Base-by-base conservation (phyloP, 2,329 filamentous ascomycete genomes). In the Botryosphaeria dothidea region DNA sequence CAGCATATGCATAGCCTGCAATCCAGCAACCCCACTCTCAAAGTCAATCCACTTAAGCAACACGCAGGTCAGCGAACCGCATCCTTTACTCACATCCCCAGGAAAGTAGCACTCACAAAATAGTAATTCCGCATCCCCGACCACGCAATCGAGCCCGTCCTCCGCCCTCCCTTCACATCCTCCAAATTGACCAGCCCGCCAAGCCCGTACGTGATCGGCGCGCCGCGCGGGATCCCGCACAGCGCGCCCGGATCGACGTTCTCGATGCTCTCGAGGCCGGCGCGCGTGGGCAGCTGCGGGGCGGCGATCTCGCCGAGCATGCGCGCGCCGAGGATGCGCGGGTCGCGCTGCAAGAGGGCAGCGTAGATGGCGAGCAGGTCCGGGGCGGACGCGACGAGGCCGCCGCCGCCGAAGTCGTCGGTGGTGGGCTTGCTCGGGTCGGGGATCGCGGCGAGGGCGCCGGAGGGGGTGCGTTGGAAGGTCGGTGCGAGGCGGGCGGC, bases 401-500 rank as follows among this genome's bases (percentile, higher is more conserved):
- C 62, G 25, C 41, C 52, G 41, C 62, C 62, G 19, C 62, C 62
- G 23, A 58, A 64, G 52, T 64, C 62, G 52, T 58, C 52, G 41
- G 21, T 4, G 11, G 43, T 54, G 5, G 49, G 61, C 17, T 4
- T 7, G 2, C 48, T 46, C 3, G n/a, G 25, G 27, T 57, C 54
- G 1, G 52, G 52, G 36, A 57, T 57, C 15, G 3, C 23, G 21
- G 9, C 13, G 54, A 63, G 48, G 36, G 36, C n/a, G 17, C 34
- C 23, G 11, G 23, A 7, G 9, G 23, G 5, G 8, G 36, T 9
- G 1, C 75, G 68, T 34, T 66, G 51, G 6, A 67, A 67, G 67
- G 75, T 74, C 5, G 72, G 61, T 13, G 65, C 68, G 9, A 41
- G 31, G n/a, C 52, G 62, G 21, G 31, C 3, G n/a, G n/a, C 23